Conservation (phyloP, 148 eudicot genomes). For the Heliosperma pusillum region DNA sequence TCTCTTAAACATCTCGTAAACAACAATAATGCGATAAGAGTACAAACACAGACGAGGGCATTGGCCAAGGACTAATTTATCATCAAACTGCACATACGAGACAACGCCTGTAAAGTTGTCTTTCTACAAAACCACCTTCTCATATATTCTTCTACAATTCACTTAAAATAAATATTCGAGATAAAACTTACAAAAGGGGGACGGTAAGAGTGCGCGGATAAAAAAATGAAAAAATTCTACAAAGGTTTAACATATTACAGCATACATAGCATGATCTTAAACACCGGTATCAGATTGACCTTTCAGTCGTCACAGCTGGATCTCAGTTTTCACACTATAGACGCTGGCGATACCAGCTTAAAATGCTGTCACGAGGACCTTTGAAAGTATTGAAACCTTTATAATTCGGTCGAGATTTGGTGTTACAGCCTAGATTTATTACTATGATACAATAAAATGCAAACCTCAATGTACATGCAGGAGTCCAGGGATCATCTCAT, state of each 20-base stretch:
- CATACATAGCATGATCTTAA: neutral
- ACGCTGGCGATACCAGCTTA: too few relatives aligned
- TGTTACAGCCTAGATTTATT: neutral
- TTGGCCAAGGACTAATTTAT: too few relatives aligned
- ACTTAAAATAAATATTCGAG: neutral
- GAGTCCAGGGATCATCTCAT: slow-evolving; percentile 7
- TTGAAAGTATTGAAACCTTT: too few relatives aligned
- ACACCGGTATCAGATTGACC: too few relatives aligned
- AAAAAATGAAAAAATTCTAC: neutral
- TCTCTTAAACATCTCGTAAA: too few relatives aligned
- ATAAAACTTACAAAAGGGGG: slow-evolving; percentile 17
- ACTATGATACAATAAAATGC: slow-evolving; percentile 8
- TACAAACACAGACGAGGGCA: too few relatives aligned
- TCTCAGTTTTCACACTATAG: too few relatives aligned
- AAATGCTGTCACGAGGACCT: too few relatives aligned
- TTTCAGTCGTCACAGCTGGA: too few relatives aligned
- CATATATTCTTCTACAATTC: neutral
- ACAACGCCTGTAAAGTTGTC: neutral
- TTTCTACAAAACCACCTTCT: slow-evolving; percentile 2
- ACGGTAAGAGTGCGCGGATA: neutral
- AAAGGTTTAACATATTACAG: slow-evolving; percentile 1
- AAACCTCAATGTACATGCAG: slow-evolving; percentile 35
- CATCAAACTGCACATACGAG: too few relatives aligned
- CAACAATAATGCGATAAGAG: too few relatives aligned
- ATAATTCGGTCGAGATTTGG: neutral